Base-by-base conservation (phyloP, 208 protist species). In the Leishmania aethiopica region DNA sequence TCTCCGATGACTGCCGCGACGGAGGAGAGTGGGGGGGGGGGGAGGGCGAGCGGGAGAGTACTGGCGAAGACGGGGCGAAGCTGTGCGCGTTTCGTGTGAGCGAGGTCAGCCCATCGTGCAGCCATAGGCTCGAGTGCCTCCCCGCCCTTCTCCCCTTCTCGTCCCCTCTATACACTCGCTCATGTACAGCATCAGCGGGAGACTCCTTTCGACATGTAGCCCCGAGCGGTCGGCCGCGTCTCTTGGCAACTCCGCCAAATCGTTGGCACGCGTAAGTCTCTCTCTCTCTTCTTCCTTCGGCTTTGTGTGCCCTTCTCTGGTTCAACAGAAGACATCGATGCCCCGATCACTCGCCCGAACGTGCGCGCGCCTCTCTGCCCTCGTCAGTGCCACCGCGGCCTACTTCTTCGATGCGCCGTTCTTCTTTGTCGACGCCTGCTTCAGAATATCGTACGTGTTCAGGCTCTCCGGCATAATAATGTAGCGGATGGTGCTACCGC, bases 401-500 rank as follows among this genome's bases (percentile, higher is more conserved):
- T 78, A 78, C 71, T 82, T 81, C 40, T 79, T 78, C 1, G 40
- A 47, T 45, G 78, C 28, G 25, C 62, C 59, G 40, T 75, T 49
- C 42, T 79, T 88, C 79, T 87, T 86, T 42, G 84, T 84, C 0
- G 91, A 81, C 1, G 91, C 79, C 90, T 91, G 90, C 79, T 93
- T 91, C 51, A 95, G 82, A 17, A 94, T 98, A 78, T 99, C 98
- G 47, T 99, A 86, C 72, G 99, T 99, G 73, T 99, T 89, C 42
- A 95, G 91, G 19, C 88, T 89, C 81, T 99, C 99, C 11, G 99
- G 99, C 71, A 99, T 92, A 82, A 99, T 99, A 59, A 98, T 96
- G 83, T 99, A 99, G 51, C 99, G 95, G 59, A 99, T 99, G 75
- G 97, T 99, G 88, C 96, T 99, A 35, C 99, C 99, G 32, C 99